Percentiles rank a stretch among this genome's conserved stretches.
Evolutionary conservation across 2,329 filamentous ascomycete genomes (phyloP).

Genomic region (Nigrospora osmanthi): DNA sequence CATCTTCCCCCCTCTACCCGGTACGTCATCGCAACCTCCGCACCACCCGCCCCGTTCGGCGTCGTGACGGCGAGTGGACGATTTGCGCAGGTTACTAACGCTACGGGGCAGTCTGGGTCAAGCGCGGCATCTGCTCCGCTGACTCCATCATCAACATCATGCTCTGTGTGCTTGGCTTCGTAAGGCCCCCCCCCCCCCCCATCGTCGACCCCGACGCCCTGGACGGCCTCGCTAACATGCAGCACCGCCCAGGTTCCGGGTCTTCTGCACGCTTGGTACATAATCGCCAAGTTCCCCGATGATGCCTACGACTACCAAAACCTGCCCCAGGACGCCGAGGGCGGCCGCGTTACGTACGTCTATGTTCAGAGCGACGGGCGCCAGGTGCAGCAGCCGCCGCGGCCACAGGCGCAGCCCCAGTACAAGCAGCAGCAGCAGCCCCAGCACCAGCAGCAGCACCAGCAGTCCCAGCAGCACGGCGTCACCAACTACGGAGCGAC

Average conservation of each 20-base stretch:
- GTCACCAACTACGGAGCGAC: slow-evolving; percentile 41
- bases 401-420: slow-evolving; percentile 19
- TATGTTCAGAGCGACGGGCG: slow-evolving; percentile 52
- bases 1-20: slow-evolving; percentile 57
- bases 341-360: slow-evolving; percentile 66
- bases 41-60: slow-evolving; percentile 1
- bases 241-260: slow-evolving; percentile 56
- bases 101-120: slow-evolving; percentile 74
- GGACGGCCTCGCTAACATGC: slow-evolving; percentile 3
- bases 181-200: slow-evolving; percentile 34
- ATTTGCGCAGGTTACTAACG: neutral
- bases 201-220: neutral
- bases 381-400: slow-evolving; percentile 25
- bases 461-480: slow-evolving; percentile 21
- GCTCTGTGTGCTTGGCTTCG: slow-evolving; percentile 69
- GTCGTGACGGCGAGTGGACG: neutral
- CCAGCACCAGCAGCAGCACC: too few relatives aligned
- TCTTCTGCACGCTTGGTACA: slow-evolving; percentile 95
- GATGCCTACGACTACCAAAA: slow-evolving; percentile 61
- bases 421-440: slow-evolving; percentile 21
- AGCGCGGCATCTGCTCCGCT: slow-evolving; percentile 83
- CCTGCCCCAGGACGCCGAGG: slow-evolving; percentile 47
- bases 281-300: slow-evolving; percentile 86
- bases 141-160: slow-evolving; percentile 95
- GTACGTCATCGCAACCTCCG: slow-evolving; percentile 33